Evolutionary conservation across 2,329 filamentous ascomycete species (phyloP), one percentile per base, ranked within the genome.

Genomic region (Fusarium caatingaense): DNA sequence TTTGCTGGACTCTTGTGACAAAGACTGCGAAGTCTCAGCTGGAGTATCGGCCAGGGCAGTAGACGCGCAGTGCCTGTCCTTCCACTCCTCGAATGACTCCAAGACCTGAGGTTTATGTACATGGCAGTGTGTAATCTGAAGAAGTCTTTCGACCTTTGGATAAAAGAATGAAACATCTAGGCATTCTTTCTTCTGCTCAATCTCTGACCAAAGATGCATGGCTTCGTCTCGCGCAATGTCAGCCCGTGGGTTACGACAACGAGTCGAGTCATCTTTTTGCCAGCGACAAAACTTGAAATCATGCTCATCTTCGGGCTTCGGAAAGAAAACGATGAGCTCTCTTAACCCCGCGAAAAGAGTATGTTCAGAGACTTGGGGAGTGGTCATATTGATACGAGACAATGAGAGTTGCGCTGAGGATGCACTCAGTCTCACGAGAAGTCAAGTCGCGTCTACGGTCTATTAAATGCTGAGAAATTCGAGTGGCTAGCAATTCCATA

Each of bases 91-190:
- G 28, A 64, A 68, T 1, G 15, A 27, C 4, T 6, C 3, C 12
- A 28, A 3, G 9, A 16, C 20, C 0, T 2, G 2, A 6, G 6
- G 0, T 0, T 5, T 2, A 27, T 67, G 53, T 5, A 0, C 1
- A 1, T 1, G 0, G 12, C 60, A 70, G 21, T 70, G 23, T 16
- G 45, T 48, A 2, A 5, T 0, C 3, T 10, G 1, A 8, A 66
- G 25, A 16, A 68, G 32, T 0, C 3, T 4, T 1, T 55, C 10
- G 0, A 63, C 23, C 9, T 34, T 41, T 6, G 10, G 3, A 9
- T 60, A 59, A 10, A 68, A 60, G 11, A 6, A 8, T 5, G 25
- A 6, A 12, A 44, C n/a, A 13, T 41, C 25, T 5, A 10, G 54
- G 9, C 27, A 41, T 18, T 28, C 7, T 20, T 50, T 16, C 23